A percentile compares a stretch with the other conserved stretches of the same genome.
phyloP scores from a whole-genome alignment of 305 asterid genomes.

The Plantago coronopus region DNA sequence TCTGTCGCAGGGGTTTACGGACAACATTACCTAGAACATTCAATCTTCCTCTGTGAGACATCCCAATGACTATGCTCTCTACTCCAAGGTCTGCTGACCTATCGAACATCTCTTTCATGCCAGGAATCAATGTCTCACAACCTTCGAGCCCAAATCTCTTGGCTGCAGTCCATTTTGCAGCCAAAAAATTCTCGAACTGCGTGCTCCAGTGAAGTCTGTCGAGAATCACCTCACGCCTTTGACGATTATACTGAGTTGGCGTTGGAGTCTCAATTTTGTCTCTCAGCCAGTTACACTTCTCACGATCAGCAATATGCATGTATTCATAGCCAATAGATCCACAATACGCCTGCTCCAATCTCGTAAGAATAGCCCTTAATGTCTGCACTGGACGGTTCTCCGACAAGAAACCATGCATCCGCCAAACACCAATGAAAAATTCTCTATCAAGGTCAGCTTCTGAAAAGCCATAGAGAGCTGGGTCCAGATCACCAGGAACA shows the following conservation, averaged over 20 bases:
- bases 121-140: slow-evolving; percentile 94
- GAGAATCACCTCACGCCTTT: slow-evolving; percentile 88
- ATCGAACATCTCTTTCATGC: slow-evolving; percentile 99
- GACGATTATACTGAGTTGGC: slow-evolving; percentile 54
- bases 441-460: slow-evolving; percentile 96
- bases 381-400: slow-evolving; percentile 98
- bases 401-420: slow-evolving; percentile 89
- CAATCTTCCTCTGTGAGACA: slow-evolving; percentile 93
- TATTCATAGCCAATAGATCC: slow-evolving; percentile 87
- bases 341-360: slow-evolving; percentile 92
- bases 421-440: slow-evolving; percentile 93
- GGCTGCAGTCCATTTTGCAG: slow-evolving; percentile 95
- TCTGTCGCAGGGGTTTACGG: slow-evolving; percentile 85
- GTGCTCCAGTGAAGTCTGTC: slow-evolving; percentile 94
- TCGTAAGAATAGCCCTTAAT: slow-evolving; percentile 68
- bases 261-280: slow-evolving; percentile 90
- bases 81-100: slow-evolving; percentile 96
- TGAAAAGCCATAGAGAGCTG: slow-evolving; percentile 71
- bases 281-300: slow-evolving; percentile 87
- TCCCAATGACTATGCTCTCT: slow-evolving; percentile 92
- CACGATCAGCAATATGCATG: slow-evolving; percentile 95
- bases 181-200: slow-evolving; percentile 92
- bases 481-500: slow-evolving; percentile 81
- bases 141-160: slow-evolving; percentile 98
- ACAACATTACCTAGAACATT: slow-evolving; percentile 94